Percentiles rank a stretch among this genome's conserved stretches.
These are phyloP conservation scores for Sistotremastrum suecicum DNA, from an alignment of 768 basidiomycete species.

Conservation along the genomic window DNA sequence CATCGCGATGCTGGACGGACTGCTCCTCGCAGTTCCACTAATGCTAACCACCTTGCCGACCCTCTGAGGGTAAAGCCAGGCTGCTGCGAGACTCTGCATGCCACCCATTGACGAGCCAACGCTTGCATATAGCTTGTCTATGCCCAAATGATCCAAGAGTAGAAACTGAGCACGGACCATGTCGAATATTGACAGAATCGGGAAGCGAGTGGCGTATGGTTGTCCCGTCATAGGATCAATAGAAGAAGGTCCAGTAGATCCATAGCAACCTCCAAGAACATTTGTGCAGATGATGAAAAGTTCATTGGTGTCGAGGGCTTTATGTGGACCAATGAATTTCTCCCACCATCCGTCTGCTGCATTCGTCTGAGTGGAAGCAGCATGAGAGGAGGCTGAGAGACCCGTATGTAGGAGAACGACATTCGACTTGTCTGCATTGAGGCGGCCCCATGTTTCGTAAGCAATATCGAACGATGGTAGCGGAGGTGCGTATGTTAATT, in stretches of 20 bases:
- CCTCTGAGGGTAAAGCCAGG: constrained; percentile 78
- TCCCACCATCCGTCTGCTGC: constrained; percentile 95
- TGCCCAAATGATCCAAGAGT: constrained; percentile 70
- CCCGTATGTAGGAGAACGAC: constrained; percentile 94
- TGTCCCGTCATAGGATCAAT: constrained; percentile 51
- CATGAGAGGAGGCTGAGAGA: constrained; percentile 90
- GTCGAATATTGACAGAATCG: constrained; percentile 86
- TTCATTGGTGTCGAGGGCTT: constrained; percentile 81
- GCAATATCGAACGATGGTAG: constrained; percentile 74
- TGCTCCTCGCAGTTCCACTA: constrained; percentile 87
- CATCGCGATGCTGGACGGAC: constrained; percentile 88
- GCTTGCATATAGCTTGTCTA: constrained; percentile 79
- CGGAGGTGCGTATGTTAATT: constrained; percentile 40
- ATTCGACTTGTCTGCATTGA: constrained; percentile 66
- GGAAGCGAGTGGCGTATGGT: constrained; percentile 84
- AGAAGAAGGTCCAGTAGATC: constrained; percentile 89
- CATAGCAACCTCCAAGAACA: constrained; percentile 94
- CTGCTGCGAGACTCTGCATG: constrained; percentile 96
- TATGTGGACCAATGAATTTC: constrained; percentile 92
- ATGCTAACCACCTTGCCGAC: constrained; percentile 89
- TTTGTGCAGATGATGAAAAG: constrained; percentile 95
- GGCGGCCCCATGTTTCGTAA: constrained; percentile 96
- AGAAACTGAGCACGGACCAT: constrained; percentile 92
- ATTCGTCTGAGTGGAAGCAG: constrained; percentile 67
- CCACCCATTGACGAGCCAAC: constrained; percentile 96